Evolutionary conservation across 495 filamentous ascomycete species (phyloP).

Genomic region (Chlorociboria aeruginascens): DNA sequence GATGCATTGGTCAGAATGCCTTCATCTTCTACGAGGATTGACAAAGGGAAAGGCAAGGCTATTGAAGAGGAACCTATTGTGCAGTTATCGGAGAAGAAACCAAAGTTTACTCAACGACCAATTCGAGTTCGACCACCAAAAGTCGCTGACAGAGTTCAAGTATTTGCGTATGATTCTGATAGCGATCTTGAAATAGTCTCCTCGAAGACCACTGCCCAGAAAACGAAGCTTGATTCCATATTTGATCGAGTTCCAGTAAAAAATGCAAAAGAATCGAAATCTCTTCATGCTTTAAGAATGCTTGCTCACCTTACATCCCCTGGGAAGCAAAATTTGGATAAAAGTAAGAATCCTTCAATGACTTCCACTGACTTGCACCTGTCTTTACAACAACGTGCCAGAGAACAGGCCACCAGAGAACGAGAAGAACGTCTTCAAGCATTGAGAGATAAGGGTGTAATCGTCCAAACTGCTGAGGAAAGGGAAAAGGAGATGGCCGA

Average conservation of each 20-base stretch:
- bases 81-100: constrained; percentile 4
- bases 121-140: constrained; percentile 15
- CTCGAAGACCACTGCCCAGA: constrained; percentile 3
- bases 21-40: constrained; percentile 13
- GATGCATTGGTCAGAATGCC: constrained; percentile 3
- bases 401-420: constrained; percentile 68
- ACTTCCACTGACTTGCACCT: constrained; percentile 57
- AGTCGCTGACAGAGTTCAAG: constrained; percentile 23
- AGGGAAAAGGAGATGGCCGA: constrained; percentile 65
- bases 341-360: constrained; percentile 38
- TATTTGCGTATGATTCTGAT: constrained; percentile 40
- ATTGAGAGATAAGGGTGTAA: constrained; percentile 63
- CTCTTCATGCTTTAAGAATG: constrained; percentile 54
- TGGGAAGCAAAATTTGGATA: constrained; percentile 34
- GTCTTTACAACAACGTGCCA: constrained; percentile 52
- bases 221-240: constrained; percentile 35
- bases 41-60: constrained; percentile 47
- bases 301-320: constrained; percentile 66
- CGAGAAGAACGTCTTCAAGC: constrained; percentile 68
- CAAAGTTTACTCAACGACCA: constrained; percentile 7
- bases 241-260: constrained; percentile 57
- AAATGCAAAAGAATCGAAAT: constrained; percentile 45
- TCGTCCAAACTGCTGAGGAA: constrained; percentile 80
- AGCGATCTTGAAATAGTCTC: constrained; percentile 52
- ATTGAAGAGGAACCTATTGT: constrained; percentile 9